Evolutionary conservation across 371 early-diverging fungal genomes (phyloP).

Genomic region (Zychaea mexicana): DNA sequence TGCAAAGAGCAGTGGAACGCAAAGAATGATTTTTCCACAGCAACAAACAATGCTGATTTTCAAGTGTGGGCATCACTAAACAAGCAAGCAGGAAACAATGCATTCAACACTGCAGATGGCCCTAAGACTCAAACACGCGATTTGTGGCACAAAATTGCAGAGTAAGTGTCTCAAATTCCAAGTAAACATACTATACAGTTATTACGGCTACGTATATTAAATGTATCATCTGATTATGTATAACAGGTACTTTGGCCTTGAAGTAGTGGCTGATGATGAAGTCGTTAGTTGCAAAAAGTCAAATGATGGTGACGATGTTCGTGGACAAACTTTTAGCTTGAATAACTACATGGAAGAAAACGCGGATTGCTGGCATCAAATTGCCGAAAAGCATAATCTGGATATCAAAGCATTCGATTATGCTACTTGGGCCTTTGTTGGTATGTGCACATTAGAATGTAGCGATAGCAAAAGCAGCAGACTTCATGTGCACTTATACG

Average conservation of each 20-base stretch:
- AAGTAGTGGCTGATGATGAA: constrained; percentile 1
- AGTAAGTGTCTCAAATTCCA: constrained; percentile 12
- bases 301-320: not conserved
- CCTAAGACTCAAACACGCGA: not conserved
- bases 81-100: constrained; percentile 3
- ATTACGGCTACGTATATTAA: not conserved
- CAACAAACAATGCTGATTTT: constrained; percentile 17
- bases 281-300: not conserved
- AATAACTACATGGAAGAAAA: constrained; percentile 5
- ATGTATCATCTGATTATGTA: not conserved
- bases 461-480: too few species aligned
- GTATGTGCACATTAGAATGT: too few species aligned
- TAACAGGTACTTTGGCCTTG: constrained; percentile 9
- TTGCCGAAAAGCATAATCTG: constrained; percentile 13
- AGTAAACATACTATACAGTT: too few species aligned
- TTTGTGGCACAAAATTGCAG: constrained; percentile 16
- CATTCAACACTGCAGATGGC: constrained; percentile 9
- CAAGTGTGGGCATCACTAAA: constrained; percentile 6
- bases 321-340: not conserved
- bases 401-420: constrained; percentile 18
- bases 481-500: too few species aligned
- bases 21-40: constrained; percentile 8
- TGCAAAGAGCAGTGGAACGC: constrained; percentile 4
- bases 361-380: constrained; percentile 9
- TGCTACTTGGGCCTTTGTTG: constrained; percentile 16